Evolutionary conservation across 2,329 filamentous ascomycete genomes (phyloP).

Genomic region (Venturia aucupariae): DNA sequence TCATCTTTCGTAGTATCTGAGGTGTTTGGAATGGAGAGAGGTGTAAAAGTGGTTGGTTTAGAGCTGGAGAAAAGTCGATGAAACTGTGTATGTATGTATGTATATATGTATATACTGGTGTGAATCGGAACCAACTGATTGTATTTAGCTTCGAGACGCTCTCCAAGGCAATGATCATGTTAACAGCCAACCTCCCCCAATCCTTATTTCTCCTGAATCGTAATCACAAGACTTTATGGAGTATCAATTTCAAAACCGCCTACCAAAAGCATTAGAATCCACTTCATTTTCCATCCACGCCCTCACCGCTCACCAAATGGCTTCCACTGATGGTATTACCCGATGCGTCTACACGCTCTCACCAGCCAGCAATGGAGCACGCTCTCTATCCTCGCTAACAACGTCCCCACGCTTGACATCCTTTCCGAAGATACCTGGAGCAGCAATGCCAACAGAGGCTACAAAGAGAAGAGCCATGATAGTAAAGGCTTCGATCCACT

Average conservation of each 20-base stretch:
- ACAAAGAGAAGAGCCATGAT: conserved; percentile 71
- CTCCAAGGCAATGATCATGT: background rate
- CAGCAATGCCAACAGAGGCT: conserved; percentile 53
- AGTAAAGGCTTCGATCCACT: conserved; percentile 87
- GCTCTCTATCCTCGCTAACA: conserved; percentile 42
- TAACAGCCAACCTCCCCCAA: background rate
- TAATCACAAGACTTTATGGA: background rate
- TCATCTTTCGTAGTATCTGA: no score
- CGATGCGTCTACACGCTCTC: background rate
- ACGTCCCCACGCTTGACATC: conserved; percentile 42
- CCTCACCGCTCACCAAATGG: background rate
- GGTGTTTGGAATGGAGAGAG: no score
- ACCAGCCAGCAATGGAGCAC: conserved; percentile 39
- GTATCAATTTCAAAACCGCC: conserved; percentile 2
- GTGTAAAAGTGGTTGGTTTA: no score
- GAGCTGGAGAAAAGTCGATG: no score
- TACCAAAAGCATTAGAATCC: background rate
- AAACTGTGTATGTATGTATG: no score
- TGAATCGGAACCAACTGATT: no score
- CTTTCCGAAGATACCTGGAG: conserved; percentile 52
- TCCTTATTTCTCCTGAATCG: background rate
- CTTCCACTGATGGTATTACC: background rate
- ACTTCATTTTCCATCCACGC: background rate
- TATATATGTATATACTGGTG: no score
- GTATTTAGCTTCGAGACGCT: background rate